Percentiles rank a stretch among this genome's conserved stretches.
phyloP scores from a whole-genome alignment of 371 early-diverging fungal species.

The Apophysomyces ossiformis region DNA sequence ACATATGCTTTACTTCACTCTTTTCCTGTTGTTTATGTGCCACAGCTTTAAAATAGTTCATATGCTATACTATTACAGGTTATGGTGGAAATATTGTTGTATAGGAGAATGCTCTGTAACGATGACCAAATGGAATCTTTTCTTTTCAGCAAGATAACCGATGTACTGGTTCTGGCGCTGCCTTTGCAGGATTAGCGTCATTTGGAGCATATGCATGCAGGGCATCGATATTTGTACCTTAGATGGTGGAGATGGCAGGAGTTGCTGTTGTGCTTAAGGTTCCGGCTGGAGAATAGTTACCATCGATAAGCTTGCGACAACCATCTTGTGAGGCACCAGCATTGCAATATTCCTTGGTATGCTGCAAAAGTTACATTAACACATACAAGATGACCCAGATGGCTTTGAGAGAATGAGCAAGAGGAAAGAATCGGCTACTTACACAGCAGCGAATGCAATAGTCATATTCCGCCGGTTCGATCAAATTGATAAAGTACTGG shows the following conservation, averaged over 20 bases:
- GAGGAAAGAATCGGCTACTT: neutral
- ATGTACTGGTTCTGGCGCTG: neutral
- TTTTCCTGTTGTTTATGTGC: neutral
- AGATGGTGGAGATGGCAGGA: neutral
- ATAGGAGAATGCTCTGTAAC: too few species aligned
- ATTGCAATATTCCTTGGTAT: slow-evolving; percentile 31
- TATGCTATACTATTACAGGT: neutral
- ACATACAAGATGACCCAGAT: too few species aligned
- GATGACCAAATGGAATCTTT: too few species aligned
- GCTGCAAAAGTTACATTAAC: slow-evolving; percentile 7
- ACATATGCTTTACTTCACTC: neutral
- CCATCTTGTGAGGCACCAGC: slow-evolving; percentile 48
- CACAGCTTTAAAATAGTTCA: neutral
- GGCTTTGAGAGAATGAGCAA: too few species aligned
- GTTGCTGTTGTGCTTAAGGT: slow-evolving; percentile 17
- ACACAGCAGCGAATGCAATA: slow-evolving; percentile 53
- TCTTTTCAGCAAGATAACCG: too few species aligned
- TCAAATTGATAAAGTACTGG: slow-evolving; percentile 45
- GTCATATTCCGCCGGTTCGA: slow-evolving; percentile 41
- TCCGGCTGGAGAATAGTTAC: slow-evolving; percentile 30
- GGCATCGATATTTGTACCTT: neutral
- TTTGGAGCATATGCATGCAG: too few species aligned
- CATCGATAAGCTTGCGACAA: slow-evolving; percentile 49
- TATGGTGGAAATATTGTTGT: too few species aligned
- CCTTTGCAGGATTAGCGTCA: too few species aligned